A percentile compares a stretch with the other conserved stretches of the same genome.
phyloP scores from a whole-genome alignment of 2,329 filamentous ascomycete genomes.

The Xylariomycetidae sp. region DNA sequence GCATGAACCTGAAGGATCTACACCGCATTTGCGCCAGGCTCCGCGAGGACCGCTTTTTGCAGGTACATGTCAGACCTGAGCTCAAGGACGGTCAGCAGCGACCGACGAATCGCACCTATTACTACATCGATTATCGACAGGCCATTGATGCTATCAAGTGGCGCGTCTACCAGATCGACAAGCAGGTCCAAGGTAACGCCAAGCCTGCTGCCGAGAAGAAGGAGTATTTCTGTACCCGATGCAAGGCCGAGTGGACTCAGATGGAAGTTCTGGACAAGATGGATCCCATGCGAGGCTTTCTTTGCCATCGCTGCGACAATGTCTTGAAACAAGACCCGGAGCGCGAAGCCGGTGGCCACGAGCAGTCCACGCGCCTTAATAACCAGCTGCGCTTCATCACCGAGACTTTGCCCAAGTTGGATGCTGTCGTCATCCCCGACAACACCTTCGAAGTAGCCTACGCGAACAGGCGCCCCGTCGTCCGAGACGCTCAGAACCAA shows the following conservation, averaged over 20 bases:
- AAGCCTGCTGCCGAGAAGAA: conserved; percentile 80
- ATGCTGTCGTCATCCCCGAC: conserved; percentile 66
- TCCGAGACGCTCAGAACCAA: conserved; percentile 62
- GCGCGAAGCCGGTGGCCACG: conserved; percentile 62
- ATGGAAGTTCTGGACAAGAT: conserved; percentile 81
- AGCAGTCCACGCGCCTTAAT: conserved; percentile 69
- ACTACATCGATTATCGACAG: conserved; percentile 91
- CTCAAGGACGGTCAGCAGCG: conserved; percentile 74
- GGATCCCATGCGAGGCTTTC: conserved; percentile 60
- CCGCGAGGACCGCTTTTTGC: conserved; percentile 78
- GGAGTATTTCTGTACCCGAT: conserved; percentile 79
- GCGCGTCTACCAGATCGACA: conserved; percentile 81
- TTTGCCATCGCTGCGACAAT: conserved; percentile 72
- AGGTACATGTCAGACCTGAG: conserved; percentile 74
- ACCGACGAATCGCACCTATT: conserved; percentile 84
- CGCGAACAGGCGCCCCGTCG: conserved; percentile 55
- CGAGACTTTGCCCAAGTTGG: conserved; percentile 69
- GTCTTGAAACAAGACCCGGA: conserved; percentile 61
- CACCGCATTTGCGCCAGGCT: conserved; percentile 84
- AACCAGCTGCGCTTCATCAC: conserved; percentile 75
- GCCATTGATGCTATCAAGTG: conserved; percentile 97
- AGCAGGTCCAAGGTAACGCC: conserved; percentile 78
- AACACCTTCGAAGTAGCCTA: conserved; percentile 68
- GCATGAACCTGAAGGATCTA: conserved; percentile 85
- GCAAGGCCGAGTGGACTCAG: conserved; percentile 79